Evolutionary conservation across 345 rosid genomes (phyloP).

Genomic region (Brassica carinata): DNA sequence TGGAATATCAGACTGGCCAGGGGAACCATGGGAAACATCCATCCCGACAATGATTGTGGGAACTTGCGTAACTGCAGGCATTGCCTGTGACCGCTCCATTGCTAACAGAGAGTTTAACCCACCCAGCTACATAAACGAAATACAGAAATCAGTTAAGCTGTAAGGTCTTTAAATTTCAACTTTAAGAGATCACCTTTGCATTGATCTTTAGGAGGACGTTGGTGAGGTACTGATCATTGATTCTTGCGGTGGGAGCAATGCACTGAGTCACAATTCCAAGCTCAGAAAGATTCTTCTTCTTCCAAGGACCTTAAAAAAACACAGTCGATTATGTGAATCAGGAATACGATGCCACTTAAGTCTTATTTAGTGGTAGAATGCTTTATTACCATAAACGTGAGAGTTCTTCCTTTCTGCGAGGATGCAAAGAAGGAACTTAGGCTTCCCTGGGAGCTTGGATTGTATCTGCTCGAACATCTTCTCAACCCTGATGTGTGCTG

Average conservation of each 20-base stretch:
- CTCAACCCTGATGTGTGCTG: constrained; percentile 71
- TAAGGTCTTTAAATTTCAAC: neutral
- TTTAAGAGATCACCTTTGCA: constrained; percentile 65
- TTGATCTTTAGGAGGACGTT: constrained; percentile 88
- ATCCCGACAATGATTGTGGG: constrained; percentile 93
- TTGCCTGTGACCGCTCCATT: constrained; percentile 64
- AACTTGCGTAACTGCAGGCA: constrained; percentile 65
- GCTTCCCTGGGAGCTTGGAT: constrained; percentile 67
- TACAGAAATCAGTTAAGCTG: neutral
- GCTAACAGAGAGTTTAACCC: constrained; percentile 77
- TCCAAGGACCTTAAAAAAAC: constrained; percentile 80
- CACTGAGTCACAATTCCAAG: constrained; percentile 89
- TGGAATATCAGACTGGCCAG: constrained; percentile 83
- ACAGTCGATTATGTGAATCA: constrained; percentile 6
- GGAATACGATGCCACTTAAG: neutral
- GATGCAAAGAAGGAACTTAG: constrained; percentile 80
- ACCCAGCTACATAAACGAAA: constrained; percentile 62
- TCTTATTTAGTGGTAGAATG: neutral
- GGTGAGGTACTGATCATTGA: constrained; percentile 86
- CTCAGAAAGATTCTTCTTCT: constrained; percentile 71
- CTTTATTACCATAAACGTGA: constrained; percentile 65
- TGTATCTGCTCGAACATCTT: constrained; percentile 76
- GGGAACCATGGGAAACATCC: constrained; percentile 99
- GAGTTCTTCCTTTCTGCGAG: constrained; percentile 83
- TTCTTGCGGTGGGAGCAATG: constrained; percentile 65